Percentiles rank a stretch among this genome's conserved stretches.
Evolutionary conservation across 2,329 filamentous ascomycete genomes (phyloP).

Genomic region (Escovopsis sp.): DNA sequence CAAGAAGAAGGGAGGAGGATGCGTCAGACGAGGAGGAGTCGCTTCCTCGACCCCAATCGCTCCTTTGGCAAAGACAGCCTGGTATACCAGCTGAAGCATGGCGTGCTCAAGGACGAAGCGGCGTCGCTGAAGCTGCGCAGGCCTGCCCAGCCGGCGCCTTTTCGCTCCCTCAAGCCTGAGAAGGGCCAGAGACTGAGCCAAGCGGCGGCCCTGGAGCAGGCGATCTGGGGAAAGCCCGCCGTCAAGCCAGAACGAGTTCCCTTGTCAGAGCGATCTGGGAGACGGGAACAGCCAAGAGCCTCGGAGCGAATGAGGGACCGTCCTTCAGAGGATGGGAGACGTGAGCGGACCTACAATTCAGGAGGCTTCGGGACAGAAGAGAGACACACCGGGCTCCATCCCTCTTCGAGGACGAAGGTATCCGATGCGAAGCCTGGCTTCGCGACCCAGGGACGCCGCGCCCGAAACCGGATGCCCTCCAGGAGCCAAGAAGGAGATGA

Average conservation of each 20-base stretch:
- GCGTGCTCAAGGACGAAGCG: conserved; percentile 17
- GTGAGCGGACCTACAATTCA: no score
- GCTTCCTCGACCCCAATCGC: conserved; percentile 35
- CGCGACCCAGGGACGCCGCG: neutral
- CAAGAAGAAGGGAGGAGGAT: conserved; percentile 17
- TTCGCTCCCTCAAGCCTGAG: conserved; percentile 1
- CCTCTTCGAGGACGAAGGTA: neutral
- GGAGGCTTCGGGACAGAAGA: neutral
- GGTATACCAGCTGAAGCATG: conserved; percentile 38
- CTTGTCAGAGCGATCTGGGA: neutral
- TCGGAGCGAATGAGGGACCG: no score
- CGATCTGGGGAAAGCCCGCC: neutral
- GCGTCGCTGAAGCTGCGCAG: conserved; percentile 12
- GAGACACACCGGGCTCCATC: neutral
- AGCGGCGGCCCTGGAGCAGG: no score
- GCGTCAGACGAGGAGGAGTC: conserved; percentile 31
- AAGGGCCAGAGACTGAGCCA: no score
- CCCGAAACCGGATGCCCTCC: neutral
- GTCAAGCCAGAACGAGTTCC: neutral
- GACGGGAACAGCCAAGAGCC: no score
- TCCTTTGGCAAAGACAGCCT: conserved; percentile 39
- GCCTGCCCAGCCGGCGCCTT: conserved; percentile 9
- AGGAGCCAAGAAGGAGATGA: conserved; percentile 6
- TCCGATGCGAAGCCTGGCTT: neutral
- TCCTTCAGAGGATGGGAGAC: no score